Conservation (phyloP, 352 stramenopile species). For the Globisporangium solare region DNA sequence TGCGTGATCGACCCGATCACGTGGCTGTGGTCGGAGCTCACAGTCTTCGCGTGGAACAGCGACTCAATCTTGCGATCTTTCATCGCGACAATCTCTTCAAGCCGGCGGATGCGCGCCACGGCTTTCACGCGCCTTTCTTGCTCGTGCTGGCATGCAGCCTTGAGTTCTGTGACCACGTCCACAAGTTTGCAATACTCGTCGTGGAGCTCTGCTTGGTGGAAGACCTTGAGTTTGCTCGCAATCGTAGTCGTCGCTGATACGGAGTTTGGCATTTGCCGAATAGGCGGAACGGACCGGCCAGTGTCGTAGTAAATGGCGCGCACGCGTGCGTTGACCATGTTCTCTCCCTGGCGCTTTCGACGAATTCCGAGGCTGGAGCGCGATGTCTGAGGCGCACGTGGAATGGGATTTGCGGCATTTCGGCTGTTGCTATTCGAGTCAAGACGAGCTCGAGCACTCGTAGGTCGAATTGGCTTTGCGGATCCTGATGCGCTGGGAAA, state of each 20-base stretch:
- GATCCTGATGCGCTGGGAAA: conserved; percentile 11
- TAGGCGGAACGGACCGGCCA: conserved; percentile 13
- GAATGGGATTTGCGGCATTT: conserved; percentile 1
- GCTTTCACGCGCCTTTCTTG: conserved; percentile 45
- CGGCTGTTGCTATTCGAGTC: conserved; percentile 8
- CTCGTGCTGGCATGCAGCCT: conserved; percentile 39
- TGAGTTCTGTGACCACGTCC: conserved; percentile 47
- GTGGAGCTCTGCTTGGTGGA: conserved; percentile 53
- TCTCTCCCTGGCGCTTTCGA: conserved; percentile 33
- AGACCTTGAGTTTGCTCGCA: conserved; percentile 31
- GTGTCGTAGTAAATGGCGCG: conserved; percentile 48
- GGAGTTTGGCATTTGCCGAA: conserved; percentile 19
- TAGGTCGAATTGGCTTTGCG: conserved; percentile 22
- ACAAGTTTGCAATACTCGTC: conserved; percentile 61
- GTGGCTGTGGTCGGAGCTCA: conserved; percentile 14
- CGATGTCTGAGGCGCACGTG: conserved; percentile 2
- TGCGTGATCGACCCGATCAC: conserved; percentile 10
- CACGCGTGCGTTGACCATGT: conserved; percentile 36
- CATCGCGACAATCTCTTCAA: conserved; percentile 60
- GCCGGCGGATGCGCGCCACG: conserved; percentile 35
- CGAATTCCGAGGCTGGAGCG: conserved; percentile 19
- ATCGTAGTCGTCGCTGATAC: conserved; percentile 23
- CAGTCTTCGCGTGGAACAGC: conserved; percentile 34
- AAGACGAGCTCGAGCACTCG: conserved; percentile 37
- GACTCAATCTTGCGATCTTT: conserved; percentile 72